A percentile compares a stretch with the other conserved stretches of the same genome.
phyloP scores from a whole-genome alignment of 139 green algal species.

The Asterochloris erici region DNA sequence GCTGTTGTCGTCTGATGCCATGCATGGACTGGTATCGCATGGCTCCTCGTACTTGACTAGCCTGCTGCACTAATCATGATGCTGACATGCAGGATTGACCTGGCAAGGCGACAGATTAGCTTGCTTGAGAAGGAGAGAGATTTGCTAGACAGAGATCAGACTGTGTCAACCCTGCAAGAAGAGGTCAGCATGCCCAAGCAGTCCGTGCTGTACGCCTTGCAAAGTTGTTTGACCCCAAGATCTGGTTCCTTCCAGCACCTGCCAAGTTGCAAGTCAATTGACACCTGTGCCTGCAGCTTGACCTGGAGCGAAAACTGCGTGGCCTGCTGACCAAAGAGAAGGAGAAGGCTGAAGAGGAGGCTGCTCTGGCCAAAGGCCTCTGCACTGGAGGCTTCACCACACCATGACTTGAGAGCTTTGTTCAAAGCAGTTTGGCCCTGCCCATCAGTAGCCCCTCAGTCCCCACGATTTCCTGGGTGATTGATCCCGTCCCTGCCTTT shows the following conservation, averaged over 20 bases:
- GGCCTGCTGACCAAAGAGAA: slow-evolving; percentile 85
- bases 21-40: no score
- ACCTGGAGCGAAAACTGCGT: slow-evolving; percentile 81
- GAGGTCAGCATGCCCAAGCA: slow-evolving; percentile 46
- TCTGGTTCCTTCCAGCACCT: no score
- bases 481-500: no score
- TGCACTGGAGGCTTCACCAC: slow-evolving; percentile 67
- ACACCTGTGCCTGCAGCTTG: slow-evolving; percentile 52
- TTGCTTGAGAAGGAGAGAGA: slow-evolving; percentile 77
- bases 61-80: no score
- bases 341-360: slow-evolving; percentile 86
- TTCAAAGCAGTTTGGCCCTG: not conserved
- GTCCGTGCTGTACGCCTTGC: no score
- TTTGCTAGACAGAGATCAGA: slow-evolving; percentile 80
- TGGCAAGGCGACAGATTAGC: slow-evolving; percentile 78
- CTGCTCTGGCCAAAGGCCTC: slow-evolving; percentile 74
- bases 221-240: no score
- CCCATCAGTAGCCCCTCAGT: not conserved
- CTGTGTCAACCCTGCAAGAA: slow-evolving; percentile 65
- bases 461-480: no score
- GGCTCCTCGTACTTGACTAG: no score
- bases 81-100: slow-evolving; percentile 30
- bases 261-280: no score
- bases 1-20: no score
- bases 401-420: slow-evolving; percentile 40